Evolutionary conservation across 176 grass and related monocot genomes (phyloP).

Genomic region (Phoenix dactylifera): DNA sequence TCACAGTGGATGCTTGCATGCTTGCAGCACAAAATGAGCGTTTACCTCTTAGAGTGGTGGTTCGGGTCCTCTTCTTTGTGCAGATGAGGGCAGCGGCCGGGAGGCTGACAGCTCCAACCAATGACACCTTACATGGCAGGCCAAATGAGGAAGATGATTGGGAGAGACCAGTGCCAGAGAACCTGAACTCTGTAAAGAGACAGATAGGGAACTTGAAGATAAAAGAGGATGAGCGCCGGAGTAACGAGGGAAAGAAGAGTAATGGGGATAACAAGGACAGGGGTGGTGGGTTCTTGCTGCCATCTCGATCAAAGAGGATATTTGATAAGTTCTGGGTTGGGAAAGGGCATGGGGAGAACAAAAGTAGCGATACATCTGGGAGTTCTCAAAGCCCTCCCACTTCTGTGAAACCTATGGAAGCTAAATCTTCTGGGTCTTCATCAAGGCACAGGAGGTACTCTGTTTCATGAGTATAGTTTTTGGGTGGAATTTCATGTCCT

Average conservation of each 20-base stretch:
- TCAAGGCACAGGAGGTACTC: slow-evolving; percentile 70
- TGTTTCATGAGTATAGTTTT: slow-evolving; percentile 50
- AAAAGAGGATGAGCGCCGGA: slow-evolving; percentile 28
- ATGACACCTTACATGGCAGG: slow-evolving; percentile 11
- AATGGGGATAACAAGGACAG: slow-evolving; percentile 57
- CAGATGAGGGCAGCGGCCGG: not conserved
- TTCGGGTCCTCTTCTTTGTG: slow-evolving; percentile 46
- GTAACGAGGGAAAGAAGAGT: slow-evolving; percentile 34
- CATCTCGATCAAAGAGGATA: slow-evolving; percentile 74
- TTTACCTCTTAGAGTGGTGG: slow-evolving; percentile 77
- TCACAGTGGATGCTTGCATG: slow-evolving; percentile 64
- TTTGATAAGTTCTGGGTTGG: slow-evolving; percentile 80
- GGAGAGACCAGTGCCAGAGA: slow-evolving; percentile 30
- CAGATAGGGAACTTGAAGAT: slow-evolving; percentile 33
- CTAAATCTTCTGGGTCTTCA: slow-evolving; percentile 46
- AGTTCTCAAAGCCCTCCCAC: slow-evolving; percentile 76
- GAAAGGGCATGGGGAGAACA: slow-evolving; percentile 63
- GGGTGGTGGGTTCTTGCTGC: slow-evolving; percentile 39
- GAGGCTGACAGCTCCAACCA: slow-evolving; percentile 16
- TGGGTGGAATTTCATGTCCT: not conserved
- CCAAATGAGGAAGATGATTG: slow-evolving; percentile 26
- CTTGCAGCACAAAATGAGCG: slow-evolving; percentile 86
- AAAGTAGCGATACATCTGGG: slow-evolving; percentile 77
- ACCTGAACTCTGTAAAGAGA: slow-evolving; percentile 39
- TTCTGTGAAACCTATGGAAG: slow-evolving; percentile 48